Percentiles rank a stretch among this genome's conserved stretches.
Conservation (phyloP, 2,329 filamentous ascomycete species). For the Teratosphaeriaceae sp. region DNA sequence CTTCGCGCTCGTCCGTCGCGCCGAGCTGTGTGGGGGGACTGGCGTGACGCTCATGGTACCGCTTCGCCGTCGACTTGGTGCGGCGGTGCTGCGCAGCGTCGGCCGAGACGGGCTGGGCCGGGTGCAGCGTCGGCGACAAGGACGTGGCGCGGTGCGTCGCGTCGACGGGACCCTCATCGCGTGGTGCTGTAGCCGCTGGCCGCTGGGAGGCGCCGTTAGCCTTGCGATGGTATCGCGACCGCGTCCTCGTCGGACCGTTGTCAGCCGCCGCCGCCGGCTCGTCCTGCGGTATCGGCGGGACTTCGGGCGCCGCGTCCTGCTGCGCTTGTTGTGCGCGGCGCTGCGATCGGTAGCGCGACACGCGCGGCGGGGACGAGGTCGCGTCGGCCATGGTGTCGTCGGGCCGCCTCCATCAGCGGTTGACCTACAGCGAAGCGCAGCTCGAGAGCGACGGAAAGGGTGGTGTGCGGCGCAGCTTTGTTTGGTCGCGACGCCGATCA, state of each 20-base stretch:
- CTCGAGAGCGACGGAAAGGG: too few species aligned
- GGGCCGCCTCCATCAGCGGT: slow-evolving; percentile 1
- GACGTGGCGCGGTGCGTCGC: neutral
- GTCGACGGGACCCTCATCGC: neutral
- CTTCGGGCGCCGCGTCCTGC: slow-evolving; percentile 3
- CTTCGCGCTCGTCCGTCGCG: neutral
- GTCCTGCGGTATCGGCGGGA: slow-evolving; percentile 6
- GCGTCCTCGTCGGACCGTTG: slow-evolving; percentile 20
- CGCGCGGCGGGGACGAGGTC: slow-evolving; percentile 31
- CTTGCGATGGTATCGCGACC: slow-evolving; percentile 27
- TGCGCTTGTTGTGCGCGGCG: slow-evolving; percentile 34
- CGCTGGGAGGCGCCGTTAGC: slow-evolving; percentile 8
- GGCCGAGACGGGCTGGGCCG: neutral
- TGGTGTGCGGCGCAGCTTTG: neutral
- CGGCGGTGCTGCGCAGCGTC: neutral
- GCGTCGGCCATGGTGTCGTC: slow-evolving; percentile 12
- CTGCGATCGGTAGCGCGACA: slow-evolving; percentile 54
- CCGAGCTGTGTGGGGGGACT: slow-evolving; percentile 1
- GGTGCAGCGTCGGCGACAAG: neutral
- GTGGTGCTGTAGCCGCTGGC: neutral
- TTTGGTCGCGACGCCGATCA: neutral
- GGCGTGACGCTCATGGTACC: neutral
- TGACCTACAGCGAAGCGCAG: too few species aligned
- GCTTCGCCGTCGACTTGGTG: neutral
- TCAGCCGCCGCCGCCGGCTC: slow-evolving; percentile 9